These are phyloP conservation scores for Ascobolus immersus DNA, from an alignment of 495 filamentous ascomycete genomes.

Conservation along the genomic window DNA sequence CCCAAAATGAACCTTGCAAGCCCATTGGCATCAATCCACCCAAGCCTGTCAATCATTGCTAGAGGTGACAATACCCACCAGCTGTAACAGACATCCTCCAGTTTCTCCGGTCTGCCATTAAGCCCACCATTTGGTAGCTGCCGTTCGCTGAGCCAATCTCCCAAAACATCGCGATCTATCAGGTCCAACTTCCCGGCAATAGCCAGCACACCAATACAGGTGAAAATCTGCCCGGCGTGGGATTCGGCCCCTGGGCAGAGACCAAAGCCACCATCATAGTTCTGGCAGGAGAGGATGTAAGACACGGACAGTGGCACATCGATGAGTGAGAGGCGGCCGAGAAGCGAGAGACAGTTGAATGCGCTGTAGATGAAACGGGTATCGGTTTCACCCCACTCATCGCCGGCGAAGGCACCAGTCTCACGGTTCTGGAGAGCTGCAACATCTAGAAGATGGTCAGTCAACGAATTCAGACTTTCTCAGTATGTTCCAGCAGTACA, in stretches of 20 bases:
- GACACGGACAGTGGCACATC: constrained; percentile 54
- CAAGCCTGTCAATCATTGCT: constrained; percentile 59
- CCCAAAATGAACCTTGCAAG: constrained; percentile 55
- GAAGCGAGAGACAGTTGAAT: constrained; percentile 60
- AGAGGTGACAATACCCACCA: constrained; percentile 91
- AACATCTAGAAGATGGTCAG: constrained; percentile 33
- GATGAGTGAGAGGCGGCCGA: constrained; percentile 41
- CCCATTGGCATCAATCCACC: constrained; percentile 72
- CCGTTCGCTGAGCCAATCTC: constrained; percentile 75
- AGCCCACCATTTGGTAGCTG: constrained; percentile 69
- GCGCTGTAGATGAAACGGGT: constrained; percentile 82
- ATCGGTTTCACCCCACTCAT: constrained; percentile 89
- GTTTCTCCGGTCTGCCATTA: constrained; percentile 85
- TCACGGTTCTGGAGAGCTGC: constrained; percentile 51
- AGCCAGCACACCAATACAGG: constrained; percentile 67
- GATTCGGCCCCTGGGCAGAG: constrained; percentile 71
- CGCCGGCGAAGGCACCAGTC: constrained; percentile 70
- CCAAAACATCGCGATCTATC: constrained; percentile 58
- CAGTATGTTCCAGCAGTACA: constrained; percentile 7
- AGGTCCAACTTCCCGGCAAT: constrained; percentile 63
- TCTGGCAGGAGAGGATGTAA: constrained; percentile 56
- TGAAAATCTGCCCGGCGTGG: constrained; percentile 81
- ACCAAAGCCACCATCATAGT: constrained; percentile 84
- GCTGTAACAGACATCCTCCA: constrained; percentile 91
- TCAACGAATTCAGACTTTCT: constrained; percentile 1